Evolutionary conservation across 805 yeast genomes (phyloP), one percentile per base, ranked within the genome.

Genomic region (Cyberlindnera maritima): DNA sequence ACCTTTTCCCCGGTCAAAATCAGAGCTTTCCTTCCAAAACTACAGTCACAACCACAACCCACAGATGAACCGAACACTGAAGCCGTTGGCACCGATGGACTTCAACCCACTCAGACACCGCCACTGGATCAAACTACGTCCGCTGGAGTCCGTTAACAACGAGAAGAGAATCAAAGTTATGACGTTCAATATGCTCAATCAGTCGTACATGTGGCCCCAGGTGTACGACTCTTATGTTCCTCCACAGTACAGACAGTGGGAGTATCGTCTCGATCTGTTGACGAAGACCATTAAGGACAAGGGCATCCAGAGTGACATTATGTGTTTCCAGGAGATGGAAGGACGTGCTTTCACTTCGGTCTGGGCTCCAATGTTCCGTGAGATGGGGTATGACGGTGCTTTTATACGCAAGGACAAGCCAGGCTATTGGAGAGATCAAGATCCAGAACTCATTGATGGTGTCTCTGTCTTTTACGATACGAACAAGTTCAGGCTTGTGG

Each of bases 271-370:
- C 44, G 49, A 57, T 6, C 64, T 78, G 43, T 53, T 81, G 32
- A 69, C 73, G 45, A 50, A 57, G 23, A 67, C 73, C 37, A 42
- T 59, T 1, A 41, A 46, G 6, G 64, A 75, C 53, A 53, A 55
- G 14, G 73, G 59, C 29, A 44, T 72, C 6, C 38, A 63, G 18
- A 65, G 79, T 18, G 86, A 80, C 55, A 73, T 81, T 9, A 76
- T 81, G 81, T 81, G 86, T 57, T 66, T 77, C 48, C 82, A 77
- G 52, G 82, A 77, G 61, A 62, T 77, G 68, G 80, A 78, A 18
- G 56, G 63, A 19, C 59, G 59, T 17, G 69, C 71, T n/a, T 77
- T 71, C 50, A 40, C 64, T 11, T 51, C 58, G 7, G 65, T 63
- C 34, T 76, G 81, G 81, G 53, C 59, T 21, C 59, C 64, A 5